phyloP scores from a whole-genome alignment of 2,329 filamentous ascomycete genomes.

The Colletotrichum higginsianum region DNA sequence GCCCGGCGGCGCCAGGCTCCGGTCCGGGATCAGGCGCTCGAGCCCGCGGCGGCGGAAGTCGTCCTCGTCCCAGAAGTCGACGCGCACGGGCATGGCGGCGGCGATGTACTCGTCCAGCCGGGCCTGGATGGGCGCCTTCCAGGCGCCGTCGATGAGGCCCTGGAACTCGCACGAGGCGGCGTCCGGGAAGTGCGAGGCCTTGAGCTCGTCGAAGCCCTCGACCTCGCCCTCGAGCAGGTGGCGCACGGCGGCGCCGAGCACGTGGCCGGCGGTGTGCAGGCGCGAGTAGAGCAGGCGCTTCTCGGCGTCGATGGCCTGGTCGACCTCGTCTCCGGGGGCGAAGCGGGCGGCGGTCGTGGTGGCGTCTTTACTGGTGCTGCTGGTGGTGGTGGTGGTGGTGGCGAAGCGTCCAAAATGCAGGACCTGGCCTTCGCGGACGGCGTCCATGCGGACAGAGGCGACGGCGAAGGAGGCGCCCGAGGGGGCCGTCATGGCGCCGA shows the following conservation, averaged over 20 bases:
- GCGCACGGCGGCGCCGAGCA: constrained; percentile 78
- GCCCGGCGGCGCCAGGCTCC: constrained; percentile 59
- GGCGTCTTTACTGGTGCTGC: too few species aligned
- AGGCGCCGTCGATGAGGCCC: constrained; percentile 75
- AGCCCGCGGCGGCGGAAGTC: constrained; percentile 70
- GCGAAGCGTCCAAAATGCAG: constrained; percentile 76
- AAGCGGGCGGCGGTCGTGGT: constrained; percentile 51
- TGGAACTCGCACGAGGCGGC: constrained; percentile 77
- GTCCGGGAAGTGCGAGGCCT: constrained; percentile 80
- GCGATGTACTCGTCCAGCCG: constrained; percentile 72
- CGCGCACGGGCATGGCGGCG: constrained; percentile 70
- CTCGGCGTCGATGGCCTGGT: constrained; percentile 72
- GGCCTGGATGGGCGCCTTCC: constrained; percentile 73
- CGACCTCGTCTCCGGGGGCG: constrained; percentile 58
- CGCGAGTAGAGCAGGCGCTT: constrained; percentile 76
- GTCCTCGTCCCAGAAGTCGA: constrained; percentile 78
- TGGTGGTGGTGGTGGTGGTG: too few species aligned
- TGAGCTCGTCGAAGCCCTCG: constrained; percentile 73
- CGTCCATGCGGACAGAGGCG: constrained; percentile 69
- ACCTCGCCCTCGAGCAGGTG: constrained; percentile 68
- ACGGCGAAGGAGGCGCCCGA: constrained; percentile 63
- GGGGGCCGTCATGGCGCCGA: constrained; percentile 66
- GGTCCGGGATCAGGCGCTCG: constrained; percentile 69
- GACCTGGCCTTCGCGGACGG: constrained; percentile 66
- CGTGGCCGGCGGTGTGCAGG: constrained; percentile 81